A percentile compares a stretch with the other conserved stretches of the same genome.
Evolutionary conservation across 177 flowering plant genomes (phyloP).

Genomic region (Viscum album): DNA sequence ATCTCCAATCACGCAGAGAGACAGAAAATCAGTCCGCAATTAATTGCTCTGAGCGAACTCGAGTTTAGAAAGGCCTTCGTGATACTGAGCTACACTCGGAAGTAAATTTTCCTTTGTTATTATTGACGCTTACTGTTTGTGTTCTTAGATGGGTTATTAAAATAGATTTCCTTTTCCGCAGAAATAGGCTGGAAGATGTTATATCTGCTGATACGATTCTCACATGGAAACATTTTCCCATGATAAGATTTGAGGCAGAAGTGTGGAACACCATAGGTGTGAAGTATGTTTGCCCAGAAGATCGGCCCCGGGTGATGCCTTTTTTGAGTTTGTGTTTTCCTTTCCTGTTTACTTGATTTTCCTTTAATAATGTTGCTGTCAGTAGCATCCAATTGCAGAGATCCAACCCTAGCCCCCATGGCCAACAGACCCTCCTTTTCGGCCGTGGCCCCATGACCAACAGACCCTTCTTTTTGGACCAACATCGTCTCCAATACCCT

Average conservation of each 20-base stretch:
- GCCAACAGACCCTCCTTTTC: too few species aligned
- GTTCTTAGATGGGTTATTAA: neutral
- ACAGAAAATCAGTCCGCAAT: constrained; percentile 15
- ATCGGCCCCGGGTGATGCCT: constrained; percentile 23
- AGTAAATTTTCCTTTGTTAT: constrained; percentile 17
- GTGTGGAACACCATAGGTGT: constrained; percentile 26
- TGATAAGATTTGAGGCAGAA: constrained; percentile 20
- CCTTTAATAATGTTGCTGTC: too few species aligned
- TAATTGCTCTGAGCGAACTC: constrained; percentile 27
- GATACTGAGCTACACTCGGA: constrained; percentile 30
- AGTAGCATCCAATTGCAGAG: too few species aligned
- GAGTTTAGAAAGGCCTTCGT: constrained; percentile 39
- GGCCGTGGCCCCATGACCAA: too few species aligned
- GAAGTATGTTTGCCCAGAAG: constrained; percentile 8
- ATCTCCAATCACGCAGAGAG: neutral
- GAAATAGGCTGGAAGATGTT: constrained; percentile 22
- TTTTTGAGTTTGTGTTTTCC: neutral
- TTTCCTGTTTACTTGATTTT: neutral
- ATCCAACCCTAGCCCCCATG: too few species aligned
- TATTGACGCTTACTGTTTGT: neutral
- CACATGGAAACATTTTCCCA: constrained; percentile 16
- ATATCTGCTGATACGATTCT: constrained; percentile 20
- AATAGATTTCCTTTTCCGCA: constrained; percentile 10
- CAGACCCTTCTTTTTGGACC: too few species aligned
- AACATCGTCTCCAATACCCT: too few species aligned